These are phyloP conservation scores for Moelleriella libera DNA, from an alignment of 2,329 filamentous ascomycete species.

Conservation along the genomic window DNA sequence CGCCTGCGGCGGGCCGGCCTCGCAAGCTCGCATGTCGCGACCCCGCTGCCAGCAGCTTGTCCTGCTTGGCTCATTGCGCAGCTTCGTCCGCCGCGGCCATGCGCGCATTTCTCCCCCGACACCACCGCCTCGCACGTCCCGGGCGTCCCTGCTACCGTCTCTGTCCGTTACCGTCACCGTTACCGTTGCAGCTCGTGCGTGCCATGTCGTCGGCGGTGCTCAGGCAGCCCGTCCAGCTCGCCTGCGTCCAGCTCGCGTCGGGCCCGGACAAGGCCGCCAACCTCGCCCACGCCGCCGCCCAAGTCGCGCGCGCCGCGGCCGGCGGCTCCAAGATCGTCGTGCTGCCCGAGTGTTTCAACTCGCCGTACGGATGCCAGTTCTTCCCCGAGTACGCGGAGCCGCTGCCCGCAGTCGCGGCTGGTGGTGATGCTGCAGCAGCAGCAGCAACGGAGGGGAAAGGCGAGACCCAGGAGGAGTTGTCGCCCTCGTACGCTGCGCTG, in stretches of 20 bases:
- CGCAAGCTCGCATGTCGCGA: too few species aligned
- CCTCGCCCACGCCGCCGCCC: slow-evolving; percentile 63
- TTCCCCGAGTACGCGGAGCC: slow-evolving; percentile 89
- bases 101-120: too few species aligned
- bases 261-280: slow-evolving; percentile 76
- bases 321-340: slow-evolving; percentile 76
- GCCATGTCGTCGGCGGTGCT: slow-evolving; percentile 36
- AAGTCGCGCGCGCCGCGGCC: slow-evolving; percentile 68
- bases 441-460: too few species aligned
- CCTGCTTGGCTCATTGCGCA: too few species aligned
- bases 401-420: slow-evolving; percentile 38
- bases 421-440: too few species aligned
- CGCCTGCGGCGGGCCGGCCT: too few species aligned
- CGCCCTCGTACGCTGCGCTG: slow-evolving; percentile 77
- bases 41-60: too few species aligned
- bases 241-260: slow-evolving; percentile 68
- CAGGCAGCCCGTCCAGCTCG: slow-evolving; percentile 64
- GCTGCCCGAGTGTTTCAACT: slow-evolving; percentile 97
- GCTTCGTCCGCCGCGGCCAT: too few species aligned
- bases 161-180: too few species aligned
- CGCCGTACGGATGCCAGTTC: slow-evolving; percentile 80
- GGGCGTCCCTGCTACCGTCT: too few species aligned
- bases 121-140: too few species aligned
- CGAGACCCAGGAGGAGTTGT: slow-evolving; percentile 46
- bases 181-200: slow-evolving; percentile 15